These are phyloP conservation scores for Fusarium begoniae DNA, from an alignment of 2,329 filamentous ascomycete species.

Conservation along the genomic window DNA sequence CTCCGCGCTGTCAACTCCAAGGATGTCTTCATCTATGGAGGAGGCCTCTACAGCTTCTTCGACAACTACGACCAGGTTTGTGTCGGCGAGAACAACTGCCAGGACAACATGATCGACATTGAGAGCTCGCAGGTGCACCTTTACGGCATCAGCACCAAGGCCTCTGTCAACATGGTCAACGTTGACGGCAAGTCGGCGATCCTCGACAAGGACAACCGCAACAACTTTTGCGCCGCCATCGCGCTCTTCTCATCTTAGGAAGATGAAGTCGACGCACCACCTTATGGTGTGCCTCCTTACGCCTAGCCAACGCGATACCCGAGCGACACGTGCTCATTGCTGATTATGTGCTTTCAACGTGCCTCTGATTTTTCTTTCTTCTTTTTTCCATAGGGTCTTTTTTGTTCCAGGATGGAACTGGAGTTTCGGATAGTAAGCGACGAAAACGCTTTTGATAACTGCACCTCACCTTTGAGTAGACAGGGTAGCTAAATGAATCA, in stretches of 20 bases:
- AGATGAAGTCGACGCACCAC: not conserved
- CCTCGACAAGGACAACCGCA: conserved; percentile 69
- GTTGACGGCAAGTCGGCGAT: conserved; percentile 64
- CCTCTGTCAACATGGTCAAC: conserved; percentile 76
- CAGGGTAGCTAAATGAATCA: conserved; percentile 26
- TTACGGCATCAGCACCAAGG: conserved; percentile 79
- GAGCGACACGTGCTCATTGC: not conserved
- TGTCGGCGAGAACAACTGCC: conserved; percentile 73
- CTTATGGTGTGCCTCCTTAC: conserved; percentile 6
- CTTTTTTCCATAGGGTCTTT: conserved; percentile 25
- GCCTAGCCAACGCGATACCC: conserved; percentile 11
- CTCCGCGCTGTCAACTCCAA: conserved; percentile 74
- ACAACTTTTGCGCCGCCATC: conserved; percentile 71
- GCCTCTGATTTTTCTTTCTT: conserved; percentile 24
- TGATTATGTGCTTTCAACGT: conserved; percentile 3
- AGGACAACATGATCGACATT: conserved; percentile 79
- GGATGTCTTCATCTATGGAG: conserved; percentile 75
- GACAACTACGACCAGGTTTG: conserved; percentile 82
- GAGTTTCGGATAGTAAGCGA: conserved; percentile 36
- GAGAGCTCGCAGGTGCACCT: conserved; percentile 73
- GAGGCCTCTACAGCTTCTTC: conserved; percentile 84
- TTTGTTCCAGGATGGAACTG: conserved; percentile 27
- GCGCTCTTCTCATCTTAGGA: conserved; percentile 48
- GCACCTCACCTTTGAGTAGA: conserved; percentile 3
- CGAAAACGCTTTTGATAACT: conserved; percentile 10